Conservation (phyloP, 352 stramenopile species). For the Blastocystis sp. region DNA sequence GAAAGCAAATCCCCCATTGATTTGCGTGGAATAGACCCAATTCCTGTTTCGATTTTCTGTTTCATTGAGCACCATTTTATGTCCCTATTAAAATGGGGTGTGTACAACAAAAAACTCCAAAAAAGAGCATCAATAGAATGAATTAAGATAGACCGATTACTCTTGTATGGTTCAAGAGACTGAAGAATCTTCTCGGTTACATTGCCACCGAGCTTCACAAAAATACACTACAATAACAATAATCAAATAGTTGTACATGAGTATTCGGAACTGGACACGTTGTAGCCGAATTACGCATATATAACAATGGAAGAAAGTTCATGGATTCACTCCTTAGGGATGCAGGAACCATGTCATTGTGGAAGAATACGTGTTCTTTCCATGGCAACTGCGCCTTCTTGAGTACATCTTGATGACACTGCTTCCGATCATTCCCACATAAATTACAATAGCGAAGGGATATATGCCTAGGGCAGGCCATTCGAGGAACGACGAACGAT, state of each 20-base stretch:
- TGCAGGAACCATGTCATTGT: background rate
- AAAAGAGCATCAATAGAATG: slow-evolving; percentile 18
- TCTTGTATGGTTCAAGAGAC: background rate
- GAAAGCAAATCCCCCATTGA: background rate
- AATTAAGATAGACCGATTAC: background rate
- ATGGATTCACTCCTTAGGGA: background rate
- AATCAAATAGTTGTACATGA: background rate
- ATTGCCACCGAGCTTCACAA: background rate
- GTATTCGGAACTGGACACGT: background rate
- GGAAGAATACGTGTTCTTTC: slow-evolving; percentile 59
- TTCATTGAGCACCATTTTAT: background rate
- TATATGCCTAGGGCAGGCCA: background rate
- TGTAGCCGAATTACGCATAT: background rate
- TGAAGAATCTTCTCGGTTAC: background rate
- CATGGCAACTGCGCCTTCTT: slow-evolving; percentile 1
- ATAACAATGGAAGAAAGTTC: background rate
- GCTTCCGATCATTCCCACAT: background rate
- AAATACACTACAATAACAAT: slow-evolving; percentile 40
- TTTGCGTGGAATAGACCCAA: background rate
- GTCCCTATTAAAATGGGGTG: background rate
- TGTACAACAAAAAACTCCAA: background rate
- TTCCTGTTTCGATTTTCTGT: background rate
- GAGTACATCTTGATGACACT: slow-evolving; percentile 7
- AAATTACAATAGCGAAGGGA: slow-evolving; percentile 7
- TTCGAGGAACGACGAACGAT: background rate